Base-by-base conservation (phyloP, 2,329 filamentous ascomycete genomes). In the Fusarium pseudograminearum region DNA sequence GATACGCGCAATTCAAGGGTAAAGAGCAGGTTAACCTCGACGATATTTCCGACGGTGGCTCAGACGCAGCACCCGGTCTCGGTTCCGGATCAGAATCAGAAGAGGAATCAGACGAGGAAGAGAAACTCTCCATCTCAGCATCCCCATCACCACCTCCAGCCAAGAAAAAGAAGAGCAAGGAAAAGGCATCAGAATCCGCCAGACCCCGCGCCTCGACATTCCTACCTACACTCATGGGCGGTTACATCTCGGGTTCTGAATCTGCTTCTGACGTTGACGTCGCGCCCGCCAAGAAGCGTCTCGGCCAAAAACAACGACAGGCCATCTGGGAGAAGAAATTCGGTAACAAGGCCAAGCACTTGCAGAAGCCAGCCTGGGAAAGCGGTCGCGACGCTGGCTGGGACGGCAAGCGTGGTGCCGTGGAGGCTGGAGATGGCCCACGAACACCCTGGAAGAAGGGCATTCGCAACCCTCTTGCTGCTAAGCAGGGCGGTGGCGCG, bases 241-340 rank as follows among this genome's bases (percentile, higher is more conserved):
- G 91, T 59, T 97, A 95, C 80, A 87, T 93, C 73, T 93, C 91
- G 4, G 92, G 91, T 47, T 92, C 90, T 11, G 91, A 93, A 71
- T 88, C 86, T 1, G 87, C 86, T 9, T 91, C 90, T 0, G 90
- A 92, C 67, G 82, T 92, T 24, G 91, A 93, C 54, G 78, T 84
- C 3, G 87, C 86, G 8, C 83, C 83, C 2, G 80, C 84, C 0
- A 88, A 88, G 72, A 94, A 94, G 80, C 94, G 95, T 74, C 85
- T 91, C 24, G 93, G 93, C 5, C 93, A 97, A 80, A 86, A 89
- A 44, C 91, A 91, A n/a, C 87, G 93, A 11, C 91, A 92, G 76
- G 87, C 89, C 26, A 91, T 96, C 61, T 92, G 89, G 83, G 92
- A 95, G 81, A 90, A 93, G 81, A 95, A 94, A 76, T 95, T 86